Base-by-base conservation (phyloP, 2,329 filamentous ascomycete species). In the Aspergillus terreus region DNA sequence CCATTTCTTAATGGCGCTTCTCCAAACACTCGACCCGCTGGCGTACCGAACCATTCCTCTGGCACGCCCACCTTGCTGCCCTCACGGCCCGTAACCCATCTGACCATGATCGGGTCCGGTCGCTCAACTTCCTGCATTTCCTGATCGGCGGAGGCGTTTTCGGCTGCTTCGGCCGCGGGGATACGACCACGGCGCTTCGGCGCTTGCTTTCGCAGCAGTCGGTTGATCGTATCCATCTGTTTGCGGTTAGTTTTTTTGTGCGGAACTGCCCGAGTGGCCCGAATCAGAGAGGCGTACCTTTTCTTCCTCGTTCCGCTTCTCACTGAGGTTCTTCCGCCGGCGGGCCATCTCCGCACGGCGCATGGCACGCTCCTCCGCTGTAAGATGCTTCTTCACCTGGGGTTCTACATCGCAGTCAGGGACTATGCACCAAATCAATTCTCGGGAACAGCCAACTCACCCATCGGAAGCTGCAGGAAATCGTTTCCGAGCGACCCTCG, bases 301-400 rank as follows among this genome's bases (percentile, higher is more conserved):
- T 68, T 89, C 86, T 71, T 90, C 86, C 63, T 89, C 86, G 50
- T 88, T 87, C n/a, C 86, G 80, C 73, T 88, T 88, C 71, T 89
- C 86, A 52, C 83, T 87, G 30, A 89, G 75, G 57, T 89, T 88
- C 72, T 89, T 89, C 54, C 86, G 76, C 48, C 86, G 78, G 50
- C 86, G 76, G 7, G 86, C 86, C 85, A 89, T 89, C 66, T 90
- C 86, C 6, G 84, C 83, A 50, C 86, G 77, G 45, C 86, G 80
- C 82, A 88, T 87, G 44, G 83, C 83, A 63, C 87, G 83, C 63
- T 90, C 86, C 65, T 88, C 86, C 0, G 84, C 85, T 0, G 86
- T 88, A 45, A 89, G 74, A 59, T 87, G 83, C 63, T 88, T 87
- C 71, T 87, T 86, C 65, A 85, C 82, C 71, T 86, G 83, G n/a